Evolutionary conservation across 2,329 filamentous ascomycete species (phyloP).

Genomic region (Diaporthe longicolla): DNA sequence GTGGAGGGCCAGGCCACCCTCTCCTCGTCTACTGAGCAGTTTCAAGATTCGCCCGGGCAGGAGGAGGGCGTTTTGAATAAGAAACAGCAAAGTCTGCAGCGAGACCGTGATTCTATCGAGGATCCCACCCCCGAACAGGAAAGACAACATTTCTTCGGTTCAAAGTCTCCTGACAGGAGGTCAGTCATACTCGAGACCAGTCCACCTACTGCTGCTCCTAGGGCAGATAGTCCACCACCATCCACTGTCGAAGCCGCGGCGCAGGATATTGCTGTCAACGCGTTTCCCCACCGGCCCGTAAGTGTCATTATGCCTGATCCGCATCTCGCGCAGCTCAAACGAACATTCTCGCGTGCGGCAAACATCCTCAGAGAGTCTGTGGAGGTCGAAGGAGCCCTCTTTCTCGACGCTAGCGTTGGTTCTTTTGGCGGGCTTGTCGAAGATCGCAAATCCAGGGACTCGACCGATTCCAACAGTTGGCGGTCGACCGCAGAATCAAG

Average conservation of each 20-base stretch:
- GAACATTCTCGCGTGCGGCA: slow-evolving; percentile 57
- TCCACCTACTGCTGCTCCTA: not conserved
- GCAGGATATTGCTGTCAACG: not conserved
- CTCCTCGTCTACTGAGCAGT: slow-evolving; percentile 11
- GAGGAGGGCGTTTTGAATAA: slow-evolving; percentile 30
- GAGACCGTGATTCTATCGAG: slow-evolving; percentile 3
- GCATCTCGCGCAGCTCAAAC: slow-evolving; percentile 1
- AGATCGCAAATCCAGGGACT: slow-evolving; percentile 38
- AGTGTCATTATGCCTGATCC: slow-evolving; percentile 20
- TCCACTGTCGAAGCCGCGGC: not conserved
- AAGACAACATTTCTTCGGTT: not conserved
- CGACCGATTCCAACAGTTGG: slow-evolving; percentile 44
- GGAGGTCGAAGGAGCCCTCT: slow-evolving; percentile 57
- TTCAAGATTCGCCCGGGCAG: slow-evolving; percentile 26
- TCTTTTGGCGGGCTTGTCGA: slow-evolving; percentile 49
- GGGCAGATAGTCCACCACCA: not conserved
- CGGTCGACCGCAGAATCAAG: slow-evolving; percentile 29
- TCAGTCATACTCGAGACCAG: not conserved
- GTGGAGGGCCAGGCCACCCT: slow-evolving; percentile 43
- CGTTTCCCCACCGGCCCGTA: not conserved
- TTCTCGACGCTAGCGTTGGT: slow-evolving; percentile 53
- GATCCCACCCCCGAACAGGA: not conserved
- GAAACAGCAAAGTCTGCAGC: slow-evolving; percentile 28
- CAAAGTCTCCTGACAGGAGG: not conserved
- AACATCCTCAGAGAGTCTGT: slow-evolving; percentile 59